Conservation (phyloP, 331 rosid genomes). For the Rhamnella rubrinervis region DNA sequence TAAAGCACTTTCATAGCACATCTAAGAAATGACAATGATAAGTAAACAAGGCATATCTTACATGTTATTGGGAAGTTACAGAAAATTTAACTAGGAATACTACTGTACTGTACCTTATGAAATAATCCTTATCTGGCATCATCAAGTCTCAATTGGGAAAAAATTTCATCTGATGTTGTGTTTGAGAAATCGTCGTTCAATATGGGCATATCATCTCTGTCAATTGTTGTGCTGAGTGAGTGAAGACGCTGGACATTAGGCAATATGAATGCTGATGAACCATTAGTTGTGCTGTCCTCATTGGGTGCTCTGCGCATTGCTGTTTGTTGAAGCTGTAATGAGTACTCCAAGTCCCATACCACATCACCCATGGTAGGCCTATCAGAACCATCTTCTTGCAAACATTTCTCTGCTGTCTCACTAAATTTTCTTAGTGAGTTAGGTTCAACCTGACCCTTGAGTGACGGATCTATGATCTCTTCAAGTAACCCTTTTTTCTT, state of each 20-base stretch:
- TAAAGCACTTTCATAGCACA: too few species aligned
- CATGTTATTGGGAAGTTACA: too few species aligned
- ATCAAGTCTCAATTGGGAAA: background rate
- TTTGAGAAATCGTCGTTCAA: background rate
- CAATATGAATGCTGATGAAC: conserved; percentile 38
- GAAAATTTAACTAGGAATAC: too few species aligned
- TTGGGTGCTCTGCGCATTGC: conserved; percentile 38
- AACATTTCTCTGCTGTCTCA: conserved; percentile 44
- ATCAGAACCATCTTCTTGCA: conserved; percentile 33
- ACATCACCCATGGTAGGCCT: conserved; percentile 58
- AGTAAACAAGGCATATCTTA: too few species aligned
- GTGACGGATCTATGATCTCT: conserved; percentile 40
- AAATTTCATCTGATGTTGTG: background rate
- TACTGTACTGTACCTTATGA: too few species aligned
- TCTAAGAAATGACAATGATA: too few species aligned
- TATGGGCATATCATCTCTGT: conserved; percentile 20
- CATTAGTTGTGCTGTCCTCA: conserved; percentile 47
- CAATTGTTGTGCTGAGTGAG: conserved; percentile 30
- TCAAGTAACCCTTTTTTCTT: conserved; percentile 43
- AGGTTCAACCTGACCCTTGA: conserved; percentile 38
- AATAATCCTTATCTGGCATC: background rate
- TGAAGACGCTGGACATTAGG: conserved; percentile 40
- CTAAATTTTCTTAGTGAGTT: conserved; percentile 46
- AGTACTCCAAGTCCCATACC: conserved; percentile 64
- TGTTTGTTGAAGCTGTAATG: conserved; percentile 67